phyloP scores from a whole-genome alignment of 2,329 filamentous ascomycete species.

The Madurella fahalii region DNA sequence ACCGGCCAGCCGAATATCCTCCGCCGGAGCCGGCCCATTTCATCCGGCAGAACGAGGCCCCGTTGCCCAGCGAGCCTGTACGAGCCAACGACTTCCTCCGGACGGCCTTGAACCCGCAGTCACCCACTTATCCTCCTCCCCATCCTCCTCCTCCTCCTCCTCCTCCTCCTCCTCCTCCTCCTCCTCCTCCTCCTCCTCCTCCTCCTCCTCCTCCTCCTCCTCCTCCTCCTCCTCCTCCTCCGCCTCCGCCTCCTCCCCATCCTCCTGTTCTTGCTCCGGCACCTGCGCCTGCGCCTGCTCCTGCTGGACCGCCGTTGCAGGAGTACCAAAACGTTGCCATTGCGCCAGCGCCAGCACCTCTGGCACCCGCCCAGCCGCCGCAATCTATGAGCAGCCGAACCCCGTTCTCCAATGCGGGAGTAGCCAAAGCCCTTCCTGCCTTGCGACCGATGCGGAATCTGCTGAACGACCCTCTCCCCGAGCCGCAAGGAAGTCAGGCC shows the following conservation, averaged over 20 bases:
- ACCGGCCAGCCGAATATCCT: slow-evolving; percentile 5
- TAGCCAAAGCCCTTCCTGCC: slow-evolving; percentile 31
- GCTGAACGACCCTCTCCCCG: slow-evolving; percentile 27
- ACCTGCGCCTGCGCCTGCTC: slow-evolving; percentile 4
- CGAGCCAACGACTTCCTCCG: slow-evolving; percentile 34
- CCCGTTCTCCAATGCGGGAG: slow-evolving; percentile 32
- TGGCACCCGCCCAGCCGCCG: background rate
- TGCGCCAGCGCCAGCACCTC: too few relatives aligned
- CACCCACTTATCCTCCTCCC: slow-evolving; percentile 17
- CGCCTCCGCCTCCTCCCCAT: background rate
- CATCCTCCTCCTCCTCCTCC: background rate
- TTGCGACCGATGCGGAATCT: slow-evolving; percentile 35
- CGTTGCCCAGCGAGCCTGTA: slow-evolving; percentile 4
- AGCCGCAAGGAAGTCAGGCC: slow-evolving; percentile 22
- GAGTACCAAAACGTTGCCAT: background rate
- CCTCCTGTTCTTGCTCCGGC: background rate
- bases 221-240: background rate
- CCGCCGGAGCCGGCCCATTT: slow-evolving; percentile 18
- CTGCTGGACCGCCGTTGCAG: background rate
- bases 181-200: slow-evolving; percentile 28
- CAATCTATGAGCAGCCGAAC: slow-evolving; percentile 21
- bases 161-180: too few relatives aligned
- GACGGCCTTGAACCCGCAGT: slow-evolving; percentile 35
- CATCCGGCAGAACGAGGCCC: slow-evolving; percentile 5
- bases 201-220: slow-evolving; percentile 18